These are phyloP conservation scores for Tricholoma flavovirens DNA, from an alignment of 768 basidiomycete genomes.

Conservation along the genomic window DNA sequence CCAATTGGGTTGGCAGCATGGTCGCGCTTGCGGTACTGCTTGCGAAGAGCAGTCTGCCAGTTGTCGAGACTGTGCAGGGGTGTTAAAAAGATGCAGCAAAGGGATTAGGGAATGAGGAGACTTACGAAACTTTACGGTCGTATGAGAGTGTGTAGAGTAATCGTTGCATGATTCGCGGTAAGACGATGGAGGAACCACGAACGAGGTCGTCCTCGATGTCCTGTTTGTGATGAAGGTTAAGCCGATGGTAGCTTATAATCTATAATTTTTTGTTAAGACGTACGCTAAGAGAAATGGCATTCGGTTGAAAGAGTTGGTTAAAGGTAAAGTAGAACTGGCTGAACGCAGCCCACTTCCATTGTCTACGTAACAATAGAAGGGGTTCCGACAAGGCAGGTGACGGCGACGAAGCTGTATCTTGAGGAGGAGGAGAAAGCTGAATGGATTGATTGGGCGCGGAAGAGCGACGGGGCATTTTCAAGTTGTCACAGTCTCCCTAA, in stretches of 20 bases:
- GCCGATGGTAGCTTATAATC: conserved; percentile 3
- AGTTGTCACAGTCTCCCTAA: conserved; percentile 3
- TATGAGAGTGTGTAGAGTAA: conserved; percentile 70
- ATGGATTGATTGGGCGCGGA: conserved; percentile 32
- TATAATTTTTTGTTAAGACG: conserved; percentile 19
- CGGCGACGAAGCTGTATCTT: conserved; percentile 21
- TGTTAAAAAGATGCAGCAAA: conserved; percentile 10
- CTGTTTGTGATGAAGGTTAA: conserved; percentile 30
- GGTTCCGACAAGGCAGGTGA: conserved; percentile 24
- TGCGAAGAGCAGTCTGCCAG: conserved; percentile 74
- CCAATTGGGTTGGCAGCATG: conserved; percentile 72
- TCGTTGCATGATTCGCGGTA: conserved; percentile 71
- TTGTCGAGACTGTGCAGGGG: conserved; percentile 50
- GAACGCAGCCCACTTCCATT: conserved; percentile 93
- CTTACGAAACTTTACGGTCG: conserved; percentile 57
- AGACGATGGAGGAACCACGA: conserved; percentile 48
- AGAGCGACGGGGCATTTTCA: conserved; percentile 61
- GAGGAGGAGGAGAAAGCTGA: conserved; percentile 23
- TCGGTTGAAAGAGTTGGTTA: conserved; percentile 61
- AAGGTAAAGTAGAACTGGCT: conserved; percentile 89
- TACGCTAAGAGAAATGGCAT: conserved; percentile 65
- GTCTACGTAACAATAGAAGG: conserved; percentile 54
- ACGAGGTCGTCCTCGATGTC: conserved; percentile 76
- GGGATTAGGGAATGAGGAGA: neutral
- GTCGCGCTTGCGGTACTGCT: conserved; percentile 70